Percentiles rank a stretch among this genome's conserved stretches.
Conservation (phyloP, 148 eudicot genomes). For the Suaeda aralocaspica region DNA sequence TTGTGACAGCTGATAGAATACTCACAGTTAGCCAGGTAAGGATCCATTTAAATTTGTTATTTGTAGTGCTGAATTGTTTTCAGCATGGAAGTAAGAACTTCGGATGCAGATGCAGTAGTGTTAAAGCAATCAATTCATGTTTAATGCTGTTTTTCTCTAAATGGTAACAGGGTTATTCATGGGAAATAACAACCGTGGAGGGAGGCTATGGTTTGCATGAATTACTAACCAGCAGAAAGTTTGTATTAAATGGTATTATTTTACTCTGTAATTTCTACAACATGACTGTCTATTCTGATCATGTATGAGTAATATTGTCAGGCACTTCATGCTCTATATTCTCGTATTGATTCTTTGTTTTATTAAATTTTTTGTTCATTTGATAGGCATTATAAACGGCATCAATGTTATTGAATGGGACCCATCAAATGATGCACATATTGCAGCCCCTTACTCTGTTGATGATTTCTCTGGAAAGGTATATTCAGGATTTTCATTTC, state of each 20-base stretch:
- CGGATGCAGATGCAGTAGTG: neutral
- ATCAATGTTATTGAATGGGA: slow-evolving; percentile 70
- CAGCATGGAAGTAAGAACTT: neutral
- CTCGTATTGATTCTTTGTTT: neutral
- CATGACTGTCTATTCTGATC: neutral
- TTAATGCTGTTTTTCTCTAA: neutral
- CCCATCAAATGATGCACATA: slow-evolving; percentile 67
- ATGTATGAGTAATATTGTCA: neutral
- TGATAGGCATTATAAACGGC: slow-evolving; percentile 85
- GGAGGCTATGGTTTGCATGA: slow-evolving; percentile 92
- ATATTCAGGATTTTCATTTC: neutral
- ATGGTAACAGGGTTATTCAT: slow-evolving; percentile 78
- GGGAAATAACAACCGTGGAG: slow-evolving; percentile 95
- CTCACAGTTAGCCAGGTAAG: slow-evolving; percentile 92
- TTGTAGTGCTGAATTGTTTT: neutral
- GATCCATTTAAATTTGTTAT: neutral
- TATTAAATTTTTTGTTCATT: slow-evolving; percentile 11
- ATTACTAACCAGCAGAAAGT: slow-evolving; percentile 67
- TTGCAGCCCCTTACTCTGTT: slow-evolving; percentile 62
- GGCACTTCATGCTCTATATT: neutral
- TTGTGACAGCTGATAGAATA: slow-evolving; percentile 87
- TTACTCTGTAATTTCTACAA: neutral
- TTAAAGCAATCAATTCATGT: neutral
- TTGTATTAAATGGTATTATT: slow-evolving; percentile 62
- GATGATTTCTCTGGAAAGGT: slow-evolving; percentile 96